Conservation (phyloP, 192 early-diverging fungal genomes). For the Geranomyces michiganensis region DNA sequence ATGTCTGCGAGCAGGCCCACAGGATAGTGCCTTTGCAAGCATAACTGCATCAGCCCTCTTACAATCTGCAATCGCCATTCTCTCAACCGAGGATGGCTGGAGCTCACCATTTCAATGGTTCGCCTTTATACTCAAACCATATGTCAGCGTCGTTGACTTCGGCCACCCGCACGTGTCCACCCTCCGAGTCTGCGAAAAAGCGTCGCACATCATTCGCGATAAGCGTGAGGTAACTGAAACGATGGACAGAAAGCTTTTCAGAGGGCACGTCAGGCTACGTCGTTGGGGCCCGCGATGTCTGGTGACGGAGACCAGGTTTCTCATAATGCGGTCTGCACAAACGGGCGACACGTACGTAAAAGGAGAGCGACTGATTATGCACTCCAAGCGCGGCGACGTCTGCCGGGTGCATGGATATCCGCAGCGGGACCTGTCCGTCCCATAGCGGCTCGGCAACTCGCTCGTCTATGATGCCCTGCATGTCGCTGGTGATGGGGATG, state of each 20-base stretch:
- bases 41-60: background rate
- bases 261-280: background rate
- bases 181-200: constrained; percentile 35
- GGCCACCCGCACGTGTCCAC: constrained; percentile 40
- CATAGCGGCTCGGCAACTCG: constrained; percentile 17
- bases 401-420: constrained; percentile 15
- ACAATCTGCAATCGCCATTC: no score
- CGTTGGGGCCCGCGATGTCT: background rate
- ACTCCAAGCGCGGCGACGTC: constrained; percentile 1
- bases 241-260: constrained; percentile 40
- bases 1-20: constrained; percentile 82
- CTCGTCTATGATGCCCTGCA: constrained; percentile 4
- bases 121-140: constrained; percentile 74
- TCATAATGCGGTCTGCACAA: no score
- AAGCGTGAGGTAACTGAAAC: constrained; percentile 63
- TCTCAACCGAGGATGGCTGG: no score
- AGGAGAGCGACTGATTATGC: background rate
- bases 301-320: no score
- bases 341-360: background rate
- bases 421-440: constrained; percentile 20
- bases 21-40: constrained; percentile 75
- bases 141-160: constrained; percentile 58
- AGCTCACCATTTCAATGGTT: constrained; percentile 74
- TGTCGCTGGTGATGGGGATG: no score
- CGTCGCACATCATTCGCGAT: constrained; percentile 56